Evolutionary conservation across 2,329 filamentous ascomycete species (phyloP), one percentile per base, ranked within the genome.

Genomic region (Aspergillus sp.): DNA sequence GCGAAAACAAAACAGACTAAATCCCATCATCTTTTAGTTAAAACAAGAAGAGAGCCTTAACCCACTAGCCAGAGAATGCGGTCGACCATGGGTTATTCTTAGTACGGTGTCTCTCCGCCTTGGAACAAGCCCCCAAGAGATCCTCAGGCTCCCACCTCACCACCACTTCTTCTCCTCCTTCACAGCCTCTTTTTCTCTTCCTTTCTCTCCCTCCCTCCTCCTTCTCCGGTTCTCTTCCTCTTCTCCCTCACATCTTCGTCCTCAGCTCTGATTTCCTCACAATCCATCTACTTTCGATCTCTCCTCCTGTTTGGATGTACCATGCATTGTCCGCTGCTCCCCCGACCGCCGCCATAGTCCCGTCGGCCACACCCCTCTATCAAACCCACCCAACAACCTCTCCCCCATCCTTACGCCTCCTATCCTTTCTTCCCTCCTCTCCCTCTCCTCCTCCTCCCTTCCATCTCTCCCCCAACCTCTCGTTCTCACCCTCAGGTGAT

Each of bases 261-360:
- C 24, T 55, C 50, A 48, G 49, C 22, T 22, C 44, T 35, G 24
- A 13, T n/a, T 35, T 10, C n/a, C 6, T 35, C 33, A 35, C 33
- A 35, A 10, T 8, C 33, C 33, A 13, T 35, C 33, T 35, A 13
- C 24, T 46, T 40, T 53, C 47, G 50, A 49, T 46, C 52, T 48
- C 47, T 47, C 48, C 44, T 50, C 44, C 8, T 14, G 50, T 46
- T 45, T 50, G 46, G 46, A 52, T 58, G 52, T 64, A 66, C 52
- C 63, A 69, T 69, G 65, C 60, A 63, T 68, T 54, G 61, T 64
- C 59, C 62, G 57, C 60, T 55, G 60, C 58, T 52, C 55, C 63
- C 59, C 58, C 65, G 53, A 63, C 61, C 63, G 60, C 63, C 62
- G 61, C 65, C 66, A 61, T 68, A 67, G 58, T 68, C 59, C 59